Evolutionary conservation across 2,329 filamentous ascomycete species (phyloP).

Genomic region (Berkeleyomyces basicola): DNA sequence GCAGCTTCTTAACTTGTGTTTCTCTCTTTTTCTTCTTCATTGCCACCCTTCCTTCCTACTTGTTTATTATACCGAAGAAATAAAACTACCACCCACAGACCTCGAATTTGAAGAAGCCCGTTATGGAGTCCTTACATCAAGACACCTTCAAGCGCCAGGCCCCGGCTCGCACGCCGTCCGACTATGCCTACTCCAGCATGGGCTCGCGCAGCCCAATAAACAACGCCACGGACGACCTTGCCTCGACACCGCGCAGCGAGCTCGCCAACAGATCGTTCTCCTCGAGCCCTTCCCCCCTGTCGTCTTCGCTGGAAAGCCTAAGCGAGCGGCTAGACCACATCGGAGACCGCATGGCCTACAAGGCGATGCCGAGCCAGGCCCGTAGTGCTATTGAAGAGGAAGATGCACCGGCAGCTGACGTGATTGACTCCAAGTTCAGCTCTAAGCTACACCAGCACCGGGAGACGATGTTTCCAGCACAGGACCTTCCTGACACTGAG

Average conservation of each 20-base stretch:
- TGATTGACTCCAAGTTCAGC: background rate
- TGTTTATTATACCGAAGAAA: background rate
- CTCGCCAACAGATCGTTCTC: background rate
- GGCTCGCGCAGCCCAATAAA: background rate
- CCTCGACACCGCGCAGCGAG: slow-evolving; percentile 2
- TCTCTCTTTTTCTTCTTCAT: background rate
- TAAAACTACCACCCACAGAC: background rate
- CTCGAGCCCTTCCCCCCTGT: background rate
- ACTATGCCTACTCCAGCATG: slow-evolving; percentile 3
- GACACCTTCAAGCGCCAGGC: slow-evolving; percentile 11
- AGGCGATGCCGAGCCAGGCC: background rate
- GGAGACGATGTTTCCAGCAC: background rate
- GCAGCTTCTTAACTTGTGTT: background rate
- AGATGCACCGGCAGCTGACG: background rate
- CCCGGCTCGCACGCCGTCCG: slow-evolving; percentile 4
- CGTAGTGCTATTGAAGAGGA: slow-evolving; percentile 1
- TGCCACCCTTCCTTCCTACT: background rate
- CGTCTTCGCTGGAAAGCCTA: background rate
- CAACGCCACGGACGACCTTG: background rate
- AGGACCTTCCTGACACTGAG: background rate
- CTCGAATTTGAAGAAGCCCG: background rate
- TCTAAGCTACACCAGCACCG: background rate
- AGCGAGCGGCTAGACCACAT: slow-evolving; percentile 4
- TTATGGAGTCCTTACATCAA: slow-evolving; percentile 11
- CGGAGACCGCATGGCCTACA: slow-evolving; percentile 3